Percentiles rank a stretch among this genome's conserved stretches.
These are phyloP conservation scores for Aspergillus cristatus DNA, from an alignment of 495 filamentous ascomycete species.

Conservation along the genomic window DNA sequence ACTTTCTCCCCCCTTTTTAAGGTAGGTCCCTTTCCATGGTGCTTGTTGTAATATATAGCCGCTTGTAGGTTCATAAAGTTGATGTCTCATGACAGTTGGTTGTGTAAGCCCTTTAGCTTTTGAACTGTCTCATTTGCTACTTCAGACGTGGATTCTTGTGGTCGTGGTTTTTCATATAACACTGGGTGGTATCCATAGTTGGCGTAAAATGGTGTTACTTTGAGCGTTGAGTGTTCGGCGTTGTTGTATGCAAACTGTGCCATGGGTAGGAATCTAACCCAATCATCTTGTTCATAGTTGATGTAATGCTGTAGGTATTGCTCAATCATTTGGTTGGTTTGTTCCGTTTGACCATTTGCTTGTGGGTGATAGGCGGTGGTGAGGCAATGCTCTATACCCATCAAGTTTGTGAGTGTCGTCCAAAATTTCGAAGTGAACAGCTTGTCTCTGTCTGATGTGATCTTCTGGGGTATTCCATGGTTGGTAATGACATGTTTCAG, in stretches of 20 bases:
- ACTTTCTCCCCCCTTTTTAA: too few relatives aligned
- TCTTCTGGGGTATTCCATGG: not conserved
- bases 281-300: not conserved
- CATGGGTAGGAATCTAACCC: not conserved
- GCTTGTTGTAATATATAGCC: too few relatives aligned
- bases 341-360: not conserved
- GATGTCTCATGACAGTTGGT: too few relatives aligned
- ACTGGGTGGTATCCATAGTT: too few relatives aligned
- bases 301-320: not conserved
- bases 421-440: not conserved
- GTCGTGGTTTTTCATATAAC: not conserved
- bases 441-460: slow-evolving; percentile 1
- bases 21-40: too few relatives aligned
- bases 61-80: too few relatives aligned
- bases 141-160: not conserved
- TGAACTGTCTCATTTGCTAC: not conserved
- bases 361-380: not conserved
- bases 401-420: not conserved
- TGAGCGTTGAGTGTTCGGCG: too few relatives aligned
- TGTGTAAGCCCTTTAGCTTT: too few relatives aligned
- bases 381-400: not conserved
- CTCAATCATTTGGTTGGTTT: not conserved
- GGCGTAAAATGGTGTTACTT: not conserved
- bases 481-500: not conserved
- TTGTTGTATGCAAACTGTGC: too few relatives aligned